These are phyloP conservation scores for Hypoxylon sp. DNA, from an alignment of 2,329 filamentous ascomycete species.

Conservation along the genomic window DNA sequence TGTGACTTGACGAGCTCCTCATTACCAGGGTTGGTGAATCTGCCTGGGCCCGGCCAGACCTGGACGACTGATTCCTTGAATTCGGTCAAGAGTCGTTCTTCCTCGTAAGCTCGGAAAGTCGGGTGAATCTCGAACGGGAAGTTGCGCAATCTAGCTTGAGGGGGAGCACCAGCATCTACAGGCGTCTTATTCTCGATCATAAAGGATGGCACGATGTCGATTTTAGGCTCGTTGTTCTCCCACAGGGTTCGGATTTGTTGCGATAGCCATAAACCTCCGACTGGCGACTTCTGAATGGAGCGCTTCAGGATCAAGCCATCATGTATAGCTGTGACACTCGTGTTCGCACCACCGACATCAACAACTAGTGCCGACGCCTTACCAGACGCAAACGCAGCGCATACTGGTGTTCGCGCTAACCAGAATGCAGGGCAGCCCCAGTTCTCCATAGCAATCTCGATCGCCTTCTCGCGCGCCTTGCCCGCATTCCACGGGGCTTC, in stretches of 20 bases:
- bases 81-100: slow-evolving; percentile 92
- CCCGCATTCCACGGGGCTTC: slow-evolving; percentile 93
- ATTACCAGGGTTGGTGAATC: slow-evolving; percentile 75
- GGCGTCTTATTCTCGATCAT: slow-evolving; percentile 88
- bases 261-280: slow-evolving; percentile 92
- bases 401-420: slow-evolving; percentile 88
- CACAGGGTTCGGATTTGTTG: slow-evolving; percentile 88
- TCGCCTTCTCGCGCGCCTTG: slow-evolving; percentile 92
- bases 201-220: slow-evolving; percentile 87
- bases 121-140: slow-evolving; percentile 74
- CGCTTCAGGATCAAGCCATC: slow-evolving; percentile 96
- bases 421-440: slow-evolving; percentile 98
- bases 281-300: slow-evolving; percentile 85
- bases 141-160: slow-evolving; percentile 81
- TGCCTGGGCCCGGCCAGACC: slow-evolving; percentile 86
- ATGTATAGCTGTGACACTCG: slow-evolving; percentile 90
- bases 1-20: slow-evolving; percentile 81
- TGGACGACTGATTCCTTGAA: slow-evolving; percentile 99
- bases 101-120: slow-evolving; percentile 86
- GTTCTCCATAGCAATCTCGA: slow-evolving; percentile 96
- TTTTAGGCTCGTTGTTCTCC: slow-evolving; percentile 75
- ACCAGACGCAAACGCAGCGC: slow-evolving; percentile 91
- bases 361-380: slow-evolving; percentile 94
- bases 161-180: slow-evolving; percentile 86
- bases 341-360: slow-evolving; percentile 90